These are phyloP conservation scores for Akanthomyces muscarius DNA, from an alignment of 2,329 filamentous ascomycete genomes.

Conservation along the genomic window DNA sequence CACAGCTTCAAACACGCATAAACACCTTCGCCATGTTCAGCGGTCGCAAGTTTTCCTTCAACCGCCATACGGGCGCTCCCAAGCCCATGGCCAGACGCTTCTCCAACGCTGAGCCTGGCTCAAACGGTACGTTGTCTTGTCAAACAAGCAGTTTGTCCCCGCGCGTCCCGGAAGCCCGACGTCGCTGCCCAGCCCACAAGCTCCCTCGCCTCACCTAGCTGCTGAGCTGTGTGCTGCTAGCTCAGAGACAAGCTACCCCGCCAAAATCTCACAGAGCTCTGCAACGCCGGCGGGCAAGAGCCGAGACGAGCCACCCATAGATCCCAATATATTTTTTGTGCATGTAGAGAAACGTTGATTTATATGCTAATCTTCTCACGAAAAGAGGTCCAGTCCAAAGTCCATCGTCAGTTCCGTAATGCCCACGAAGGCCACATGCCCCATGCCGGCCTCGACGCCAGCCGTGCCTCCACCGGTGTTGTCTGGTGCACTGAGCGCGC, in stretches of 20 bases:
- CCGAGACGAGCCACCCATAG: not conserved
- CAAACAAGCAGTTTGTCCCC: constrained; percentile 9
- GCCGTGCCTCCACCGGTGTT: constrained; percentile 84
- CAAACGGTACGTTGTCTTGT: constrained; percentile 45
- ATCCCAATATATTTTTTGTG: not conserved
- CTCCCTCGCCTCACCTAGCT: not conserved
- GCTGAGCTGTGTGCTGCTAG: not conserved
- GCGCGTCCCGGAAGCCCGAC: not conserved
- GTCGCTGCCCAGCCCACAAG: not conserved
- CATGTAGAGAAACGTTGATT: not conserved
- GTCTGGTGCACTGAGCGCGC: constrained; percentile 90
- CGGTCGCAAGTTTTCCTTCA: constrained; percentile 63
- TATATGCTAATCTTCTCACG: not conserved
- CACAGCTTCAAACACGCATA: not conserved
- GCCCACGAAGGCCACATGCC: constrained; percentile 88
- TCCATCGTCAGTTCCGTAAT: constrained; percentile 83
- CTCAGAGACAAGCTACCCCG: not conserved
- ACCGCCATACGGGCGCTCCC: constrained; percentile 60
- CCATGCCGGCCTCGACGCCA: constrained; percentile 86
- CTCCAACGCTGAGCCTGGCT: constrained; percentile 54
- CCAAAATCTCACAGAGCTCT: not conserved
- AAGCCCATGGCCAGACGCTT: constrained; percentile 52
- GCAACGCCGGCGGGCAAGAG: not conserved
- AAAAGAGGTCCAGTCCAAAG: constrained; percentile 74
- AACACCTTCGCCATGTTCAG: constrained; percentile 39